Evolutionary conservation across 495 filamentous ascomycete genomes (phyloP).

Genomic region (Neurospora sp.): DNA sequence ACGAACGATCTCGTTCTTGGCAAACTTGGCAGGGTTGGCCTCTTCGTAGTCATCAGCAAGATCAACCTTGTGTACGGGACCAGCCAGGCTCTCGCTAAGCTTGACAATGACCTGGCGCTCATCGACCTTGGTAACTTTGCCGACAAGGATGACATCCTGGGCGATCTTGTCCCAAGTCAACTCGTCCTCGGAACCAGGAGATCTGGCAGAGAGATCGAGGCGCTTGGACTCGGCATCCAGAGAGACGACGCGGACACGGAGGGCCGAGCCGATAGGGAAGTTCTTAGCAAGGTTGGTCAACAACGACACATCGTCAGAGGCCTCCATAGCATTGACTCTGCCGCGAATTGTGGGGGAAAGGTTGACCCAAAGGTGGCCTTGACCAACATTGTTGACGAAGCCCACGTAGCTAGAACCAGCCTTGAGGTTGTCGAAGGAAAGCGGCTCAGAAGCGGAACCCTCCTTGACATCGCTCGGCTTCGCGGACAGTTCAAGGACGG

Average conservation of each 20-base stretch:
- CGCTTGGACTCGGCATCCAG: constrained; percentile 65
- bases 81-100: constrained; percentile 65
- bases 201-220: constrained; percentile 72
- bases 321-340: constrained; percentile 66
- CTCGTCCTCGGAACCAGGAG: constrained; percentile 38
- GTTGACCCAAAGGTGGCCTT: constrained; percentile 77
- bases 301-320: constrained; percentile 72
- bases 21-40: constrained; percentile 47
- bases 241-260: constrained; percentile 64
- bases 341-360: constrained; percentile 86
- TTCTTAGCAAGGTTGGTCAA: constrained; percentile 65
- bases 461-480: constrained; percentile 57
- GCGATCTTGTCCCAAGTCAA: constrained; percentile 59
- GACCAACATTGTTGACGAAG: constrained; percentile 79
- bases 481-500: constrained; percentile 82
- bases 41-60: constrained; percentile 78
- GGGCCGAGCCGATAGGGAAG: constrained; percentile 80
- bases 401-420: constrained; percentile 60
- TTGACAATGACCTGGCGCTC: constrained; percentile 76
- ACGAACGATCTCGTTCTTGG: constrained; percentile 75
- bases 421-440: constrained; percentile 65
- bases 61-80: constrained; percentile 65
- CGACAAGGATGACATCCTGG: constrained; percentile 69
- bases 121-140: constrained; percentile 74
- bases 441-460: constrained; percentile 30